A percentile compares a stretch with the other conserved stretches of the same genome.
Conservation (phyloP, 345 rosid genomes). For the Eucalyptus marginata region DNA sequence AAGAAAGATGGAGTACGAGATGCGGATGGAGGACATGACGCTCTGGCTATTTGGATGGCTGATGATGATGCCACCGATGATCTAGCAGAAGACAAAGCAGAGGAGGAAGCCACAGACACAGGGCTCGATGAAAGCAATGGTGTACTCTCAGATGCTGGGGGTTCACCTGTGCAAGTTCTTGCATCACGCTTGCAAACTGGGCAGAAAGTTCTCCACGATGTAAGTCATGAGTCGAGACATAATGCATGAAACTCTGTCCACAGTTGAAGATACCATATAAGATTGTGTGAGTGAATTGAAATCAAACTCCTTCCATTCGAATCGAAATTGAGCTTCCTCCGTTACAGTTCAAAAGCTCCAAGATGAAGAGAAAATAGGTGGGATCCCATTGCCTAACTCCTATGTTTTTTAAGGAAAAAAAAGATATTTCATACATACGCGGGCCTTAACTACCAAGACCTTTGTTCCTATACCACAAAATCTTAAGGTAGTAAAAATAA, state of each 20-base stretch:
- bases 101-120: slow-evolving; percentile 40
- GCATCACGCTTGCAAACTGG: slow-evolving; percentile 95
- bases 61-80: slow-evolving; percentile 47
- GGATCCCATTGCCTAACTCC: not conserved
- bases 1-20: slow-evolving; percentile 38
- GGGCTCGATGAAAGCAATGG: slow-evolving; percentile 62
- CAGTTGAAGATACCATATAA: not conserved
- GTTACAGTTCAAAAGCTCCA: no score
- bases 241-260: slow-evolving; percentile 69
- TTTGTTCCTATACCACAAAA: no score
- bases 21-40: slow-evolving; percentile 24
- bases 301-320: no score
- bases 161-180: slow-evolving; percentile 62
- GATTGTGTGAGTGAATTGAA: not conserved
- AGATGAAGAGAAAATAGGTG: no score
- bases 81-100: slow-evolving; percentile 49
- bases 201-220: slow-evolving; percentile 94
- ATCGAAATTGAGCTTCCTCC: no score
- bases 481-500: no score
- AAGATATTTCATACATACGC: accelerated
- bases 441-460: no score
- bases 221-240: slow-evolving; percentile 94
- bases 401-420: not conserved
- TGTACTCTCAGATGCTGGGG: slow-evolving; percentile 80
- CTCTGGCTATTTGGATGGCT: slow-evolving; percentile 45